Percentiles rank a stretch among this genome's conserved stretches.
phyloP scores from a whole-genome alignment of 1,284 basidiomycete genomes.

The Heterobasidion annosum region DNA sequence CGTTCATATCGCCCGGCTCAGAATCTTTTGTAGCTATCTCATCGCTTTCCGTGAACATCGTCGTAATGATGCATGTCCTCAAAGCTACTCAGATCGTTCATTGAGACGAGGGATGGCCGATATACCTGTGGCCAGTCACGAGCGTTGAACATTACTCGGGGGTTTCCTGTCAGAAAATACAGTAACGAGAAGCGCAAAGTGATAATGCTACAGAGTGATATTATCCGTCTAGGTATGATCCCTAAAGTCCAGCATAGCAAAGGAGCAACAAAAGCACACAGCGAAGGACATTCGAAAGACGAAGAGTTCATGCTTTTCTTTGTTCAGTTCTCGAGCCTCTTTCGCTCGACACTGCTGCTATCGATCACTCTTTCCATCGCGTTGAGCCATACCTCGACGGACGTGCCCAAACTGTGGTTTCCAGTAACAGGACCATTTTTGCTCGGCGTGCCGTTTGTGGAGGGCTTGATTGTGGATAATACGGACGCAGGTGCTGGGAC shows the following conservation, averaged over 20 bases:
- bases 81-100: too few relatives aligned
- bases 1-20: too few relatives aligned
- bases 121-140: too few relatives aligned
- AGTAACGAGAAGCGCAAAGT: too few relatives aligned
- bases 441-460: conserved; percentile 8
- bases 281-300: too few relatives aligned
- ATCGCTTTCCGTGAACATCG: too few relatives aligned
- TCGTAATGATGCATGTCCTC: too few relatives aligned
- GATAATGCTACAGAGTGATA: too few relatives aligned
- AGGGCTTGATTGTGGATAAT: conserved; percentile 3
- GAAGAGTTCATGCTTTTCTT: not conserved
- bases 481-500: conserved; percentile 5
- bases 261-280: not conserved
- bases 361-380: conserved; percentile 72
- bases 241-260: not conserved
- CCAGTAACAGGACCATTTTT: conserved; percentile 1
- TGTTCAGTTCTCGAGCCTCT: conserved; percentile 22
- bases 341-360: conserved; percentile 44
- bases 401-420: conserved; percentile 19
- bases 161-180: too few relatives aligned
- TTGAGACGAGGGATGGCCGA: too few relatives aligned
- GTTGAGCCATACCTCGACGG: conserved; percentile 60
- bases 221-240: not conserved
- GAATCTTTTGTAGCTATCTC: too few relatives aligned
- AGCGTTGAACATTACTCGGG: too few relatives aligned